phyloP scores from a whole-genome alignment of 2,329 filamentous ascomycete species.

The Arthroderma uncinatum region DNA sequence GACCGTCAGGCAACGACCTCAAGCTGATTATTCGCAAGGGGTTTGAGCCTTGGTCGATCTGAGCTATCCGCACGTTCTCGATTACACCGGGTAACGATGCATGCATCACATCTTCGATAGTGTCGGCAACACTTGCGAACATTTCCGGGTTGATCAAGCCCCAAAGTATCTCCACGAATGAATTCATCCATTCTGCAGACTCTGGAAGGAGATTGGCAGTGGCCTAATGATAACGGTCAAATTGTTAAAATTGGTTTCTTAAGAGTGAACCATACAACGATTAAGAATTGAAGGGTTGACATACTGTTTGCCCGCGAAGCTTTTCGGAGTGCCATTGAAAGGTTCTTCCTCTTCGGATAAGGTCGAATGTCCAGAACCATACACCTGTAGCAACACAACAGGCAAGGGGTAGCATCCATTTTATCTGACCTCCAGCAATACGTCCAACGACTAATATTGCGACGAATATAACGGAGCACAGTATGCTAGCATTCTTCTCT shows the following conservation, averaged over 20 bases:
- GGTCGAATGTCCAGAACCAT: slow-evolving; percentile 80
- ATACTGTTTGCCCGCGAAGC: slow-evolving; percentile 63
- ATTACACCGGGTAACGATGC: slow-evolving; percentile 83
- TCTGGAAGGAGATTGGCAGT: slow-evolving; percentile 83
- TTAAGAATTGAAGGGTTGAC: slow-evolving; percentile 13
- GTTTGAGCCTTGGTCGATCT: slow-evolving; percentile 89
- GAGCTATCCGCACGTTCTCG: slow-evolving; percentile 87
- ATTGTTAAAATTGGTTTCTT: neutral
- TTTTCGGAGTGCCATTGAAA: slow-evolving; percentile 83
- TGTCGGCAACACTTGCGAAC: slow-evolving; percentile 86
- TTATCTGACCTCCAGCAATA: slow-evolving; percentile 64
- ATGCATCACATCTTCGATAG: slow-evolving; percentile 90
- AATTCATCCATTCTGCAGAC: slow-evolving; percentile 95
- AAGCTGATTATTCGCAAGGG: slow-evolving; percentile 80
- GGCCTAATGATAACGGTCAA: slow-evolving; percentile 38
- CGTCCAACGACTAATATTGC: slow-evolving; percentile 67
- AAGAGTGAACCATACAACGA: neutral
- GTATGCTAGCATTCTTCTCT: slow-evolving; percentile 59
- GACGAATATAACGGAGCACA: slow-evolving; percentile 60
- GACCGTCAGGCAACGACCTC: slow-evolving; percentile 69
- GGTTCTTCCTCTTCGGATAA: slow-evolving; percentile 69
- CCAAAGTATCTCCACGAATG: slow-evolving; percentile 73
- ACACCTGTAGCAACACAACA: slow-evolving; percentile 64
- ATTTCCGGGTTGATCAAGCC: slow-evolving; percentile 89
- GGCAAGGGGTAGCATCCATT: slow-evolving; percentile 64